phyloP scores from a whole-genome alignment of 495 filamentous ascomycete genomes.

The Penicillium arizonense region DNA sequence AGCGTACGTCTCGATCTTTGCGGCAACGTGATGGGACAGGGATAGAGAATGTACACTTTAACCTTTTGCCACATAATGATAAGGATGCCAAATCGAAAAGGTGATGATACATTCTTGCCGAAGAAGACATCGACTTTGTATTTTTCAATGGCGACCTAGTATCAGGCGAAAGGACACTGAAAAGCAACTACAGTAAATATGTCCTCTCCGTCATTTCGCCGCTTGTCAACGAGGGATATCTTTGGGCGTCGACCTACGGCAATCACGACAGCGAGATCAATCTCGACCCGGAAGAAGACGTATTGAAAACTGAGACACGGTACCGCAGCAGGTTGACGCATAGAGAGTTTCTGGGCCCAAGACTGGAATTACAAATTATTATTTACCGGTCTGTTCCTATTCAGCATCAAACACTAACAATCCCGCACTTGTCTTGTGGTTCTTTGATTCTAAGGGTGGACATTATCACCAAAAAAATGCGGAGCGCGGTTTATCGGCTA shows the following conservation, averaged over 20 bases:
- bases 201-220: slow-evolving; percentile 61
- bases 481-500: slow-evolving; percentile 29
- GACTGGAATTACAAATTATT: slow-evolving; percentile 69
- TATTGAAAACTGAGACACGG: slow-evolving; percentile 53
- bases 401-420: slow-evolving; percentile 3
- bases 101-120: slow-evolving; percentile 62
- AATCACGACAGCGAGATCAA: slow-evolving; percentile 70
- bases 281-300: slow-evolving; percentile 45
- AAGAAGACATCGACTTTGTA: slow-evolving; percentile 57
- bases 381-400: slow-evolving; percentile 48
- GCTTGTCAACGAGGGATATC: slow-evolving; percentile 47
- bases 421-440: slow-evolving; percentile 64
- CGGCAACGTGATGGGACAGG: no score
- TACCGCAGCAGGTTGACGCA: slow-evolving; percentile 55
- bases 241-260: slow-evolving; percentile 71
- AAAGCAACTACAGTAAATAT: slow-evolving; percentile 57
- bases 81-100: slow-evolving; percentile 54
- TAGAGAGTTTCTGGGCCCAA: slow-evolving; percentile 38
- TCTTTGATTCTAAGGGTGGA: slow-evolving; percentile 72
- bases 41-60: no score
- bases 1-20: no score
- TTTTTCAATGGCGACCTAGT: slow-evolving; percentile 75
- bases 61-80: no score
- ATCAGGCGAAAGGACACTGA: slow-evolving; percentile 63
- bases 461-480: slow-evolving; percentile 44